phyloP scores from a whole-genome alignment of 331 rosid species.

The Malus hybrid region DNA sequence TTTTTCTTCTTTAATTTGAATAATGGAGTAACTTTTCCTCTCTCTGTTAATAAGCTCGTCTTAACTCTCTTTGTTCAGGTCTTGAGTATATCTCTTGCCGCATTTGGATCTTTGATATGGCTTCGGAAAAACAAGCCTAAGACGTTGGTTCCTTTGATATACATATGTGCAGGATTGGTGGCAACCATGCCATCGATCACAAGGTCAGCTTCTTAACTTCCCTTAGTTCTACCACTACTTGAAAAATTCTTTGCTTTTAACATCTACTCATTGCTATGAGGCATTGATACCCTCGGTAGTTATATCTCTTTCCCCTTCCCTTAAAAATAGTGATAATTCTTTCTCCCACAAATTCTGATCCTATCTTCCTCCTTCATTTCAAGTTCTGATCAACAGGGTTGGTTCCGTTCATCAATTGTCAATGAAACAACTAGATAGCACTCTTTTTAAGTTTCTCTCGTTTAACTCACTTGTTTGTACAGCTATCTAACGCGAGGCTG shows the following conservation, averaged over 20 bases:
- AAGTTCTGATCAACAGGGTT: neutral
- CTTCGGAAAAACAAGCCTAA: slow-evolving; percentile 91
- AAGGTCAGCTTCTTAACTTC: slow-evolving; percentile 43
- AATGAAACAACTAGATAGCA: neutral
- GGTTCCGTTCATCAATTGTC: neutral
- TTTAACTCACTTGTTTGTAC: slow-evolving; percentile 23
- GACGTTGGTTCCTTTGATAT: slow-evolving; percentile 80
- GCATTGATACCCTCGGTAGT: neutral
- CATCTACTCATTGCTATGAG: neutral
- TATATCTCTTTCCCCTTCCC: neutral
- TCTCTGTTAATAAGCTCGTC: slow-evolving; percentile 7
- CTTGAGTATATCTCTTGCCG: slow-evolving; percentile 89
- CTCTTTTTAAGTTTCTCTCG: neutral
- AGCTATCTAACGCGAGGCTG: slow-evolving; percentile 84
- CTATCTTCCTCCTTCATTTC: neutral
- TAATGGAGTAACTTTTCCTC: neutral
- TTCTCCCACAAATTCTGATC: neutral
- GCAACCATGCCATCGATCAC: slow-evolving; percentile 98
- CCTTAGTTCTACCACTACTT: neutral
- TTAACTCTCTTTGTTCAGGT: slow-evolving; percentile 43
- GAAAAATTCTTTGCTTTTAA: neutral
- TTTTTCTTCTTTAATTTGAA: neutral
- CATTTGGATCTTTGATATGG: slow-evolving; percentile 95
- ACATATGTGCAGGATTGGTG: slow-evolving; percentile 60
- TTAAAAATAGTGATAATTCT: neutral